Evolutionary conservation across 2,329 filamentous ascomycete species (phyloP), one percentile per base, ranked within the genome.

Genomic region (Colletotrichum chrysophilum): DNA sequence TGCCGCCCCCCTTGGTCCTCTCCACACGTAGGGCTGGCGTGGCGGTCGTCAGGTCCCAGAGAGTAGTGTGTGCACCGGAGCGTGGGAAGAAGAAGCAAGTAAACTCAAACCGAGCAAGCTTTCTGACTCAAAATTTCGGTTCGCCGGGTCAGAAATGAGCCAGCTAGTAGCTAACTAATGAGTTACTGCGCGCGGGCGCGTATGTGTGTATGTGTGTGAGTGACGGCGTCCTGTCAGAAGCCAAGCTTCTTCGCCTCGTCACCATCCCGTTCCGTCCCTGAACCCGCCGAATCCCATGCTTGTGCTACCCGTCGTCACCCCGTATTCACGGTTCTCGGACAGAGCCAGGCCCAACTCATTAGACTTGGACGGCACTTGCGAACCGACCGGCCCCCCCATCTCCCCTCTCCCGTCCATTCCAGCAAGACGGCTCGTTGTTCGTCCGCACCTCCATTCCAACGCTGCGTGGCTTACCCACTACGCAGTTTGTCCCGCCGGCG

Each of bases 1-100:
- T 28, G 70, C 61, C 56, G 60, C 38, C 26, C 48, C 72, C 58
- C 28, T 56, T 62, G 34, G n/a, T 18, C 28, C 32, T 69, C 56
- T 74, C 70, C 74, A 73, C 70, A 74, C 70, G 34, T 76, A 76
- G 74, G 74, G 74, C 70, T 76, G 74, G 69, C 55, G 68, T 72
- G 67, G 58, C 34, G 56, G 62, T 72, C 28, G 26, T 61, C 58
- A 30, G 58, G 58, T 30, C 28, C 58, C 26, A 52, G 43, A 52
- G n/a, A 12, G 43, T 21, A 52, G 43, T 52, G n/a, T 52, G n/a
- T 52, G 43, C n/a, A n/a, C n/a, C n/a, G 43, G 43, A 52, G 43
- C 43, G 43, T 52, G 43, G 43, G 18, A 12, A 62, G 28, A 64
- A 60, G 56, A 64, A 77, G 70, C 75, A 76, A 65, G 60, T 52